Evolutionary conservation across 2,329 filamentous ascomycete species (phyloP).

Genomic region (Metarhizium anisopliae): DNA sequence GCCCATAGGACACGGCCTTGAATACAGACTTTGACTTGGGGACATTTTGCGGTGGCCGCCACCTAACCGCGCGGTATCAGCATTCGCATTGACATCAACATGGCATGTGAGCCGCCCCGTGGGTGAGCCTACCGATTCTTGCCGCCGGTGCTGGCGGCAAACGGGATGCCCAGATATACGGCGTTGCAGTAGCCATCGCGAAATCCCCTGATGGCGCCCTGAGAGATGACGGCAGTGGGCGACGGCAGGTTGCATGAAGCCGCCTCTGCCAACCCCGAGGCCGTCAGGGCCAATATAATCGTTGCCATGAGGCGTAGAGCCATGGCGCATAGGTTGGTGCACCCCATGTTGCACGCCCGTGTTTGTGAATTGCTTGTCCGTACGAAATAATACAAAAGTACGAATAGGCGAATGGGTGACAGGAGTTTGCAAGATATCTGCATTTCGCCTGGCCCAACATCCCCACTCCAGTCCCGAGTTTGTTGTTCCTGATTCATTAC

Average conservation of each 20-base stretch:
- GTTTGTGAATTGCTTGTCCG: background rate
- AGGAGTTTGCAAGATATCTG: no score
- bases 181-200: constrained; percentile 22
- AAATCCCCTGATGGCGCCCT: constrained; percentile 26
- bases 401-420: no score
- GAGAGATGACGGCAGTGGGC: constrained; percentile 10
- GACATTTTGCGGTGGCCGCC: background rate
- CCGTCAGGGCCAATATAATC: background rate
- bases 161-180: constrained; percentile 30
- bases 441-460: no score
- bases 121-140: constrained; percentile 17
- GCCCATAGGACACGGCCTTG: background rate
- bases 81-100: background rate
- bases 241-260: background rate
- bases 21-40: background rate
- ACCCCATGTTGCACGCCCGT: background rate
- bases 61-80: background rate
- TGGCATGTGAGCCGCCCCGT: no score
- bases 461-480: no score
- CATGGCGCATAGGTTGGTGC: background rate
- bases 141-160: constrained; percentile 29
- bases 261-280: background rate
- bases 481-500: no score
- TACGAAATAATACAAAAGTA: background rate
- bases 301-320: background rate